Percentiles rank a stretch among this genome's conserved stretches.
phyloP scores from a whole-genome alignment of 331 rosid genomes.

The Phaseolus coccineus region DNA sequence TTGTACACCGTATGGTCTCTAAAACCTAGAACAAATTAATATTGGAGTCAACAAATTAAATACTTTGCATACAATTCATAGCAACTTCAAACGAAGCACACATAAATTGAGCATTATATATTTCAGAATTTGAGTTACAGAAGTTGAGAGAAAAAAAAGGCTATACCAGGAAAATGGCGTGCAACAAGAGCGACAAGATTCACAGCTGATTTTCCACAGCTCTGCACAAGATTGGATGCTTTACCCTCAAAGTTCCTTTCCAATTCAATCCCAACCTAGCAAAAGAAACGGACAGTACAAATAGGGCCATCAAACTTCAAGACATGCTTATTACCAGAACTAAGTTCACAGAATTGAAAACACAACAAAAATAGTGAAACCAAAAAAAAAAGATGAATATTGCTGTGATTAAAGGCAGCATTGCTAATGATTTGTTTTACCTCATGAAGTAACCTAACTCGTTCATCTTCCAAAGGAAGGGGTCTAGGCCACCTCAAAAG shows the following conservation, averaged over 20 bases:
- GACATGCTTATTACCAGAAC: slow-evolving; percentile 24
- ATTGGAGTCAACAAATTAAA: slow-evolving; percentile 43
- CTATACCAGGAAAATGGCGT: slow-evolving; percentile 87
- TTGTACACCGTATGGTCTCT: slow-evolving; percentile 92
- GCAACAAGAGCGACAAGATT: slow-evolving; percentile 88
- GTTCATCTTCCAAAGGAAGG: slow-evolving; percentile 96
- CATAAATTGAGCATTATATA: not conserved
- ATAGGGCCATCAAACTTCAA: not conserved
- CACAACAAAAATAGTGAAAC: slow-evolving; percentile 7
- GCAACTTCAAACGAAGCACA: slow-evolving; percentile 26
- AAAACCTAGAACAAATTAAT: slow-evolving; percentile 65
- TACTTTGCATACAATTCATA: slow-evolving; percentile 16
- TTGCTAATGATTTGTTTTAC: slow-evolving; percentile 48
- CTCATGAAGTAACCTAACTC: slow-evolving; percentile 93
- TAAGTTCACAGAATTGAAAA: slow-evolving; percentile 3
- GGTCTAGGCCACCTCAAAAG: slow-evolving; percentile 93
- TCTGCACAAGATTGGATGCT: slow-evolving; percentile 79
- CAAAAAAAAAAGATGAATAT: not conserved
- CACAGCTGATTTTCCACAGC: slow-evolving; percentile 86
- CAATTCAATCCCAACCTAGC: slow-evolving; percentile 86
- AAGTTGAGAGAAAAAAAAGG: slow-evolving; percentile 1
- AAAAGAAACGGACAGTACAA: slow-evolving; percentile 25
- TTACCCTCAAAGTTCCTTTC: slow-evolving; percentile 83
- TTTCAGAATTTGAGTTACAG: slow-evolving; percentile 18
- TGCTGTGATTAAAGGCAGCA: slow-evolving; percentile 23